Conservation (phyloP, 495 filamentous ascomycete genomes). For the Trichocladium antarcticum region DNA sequence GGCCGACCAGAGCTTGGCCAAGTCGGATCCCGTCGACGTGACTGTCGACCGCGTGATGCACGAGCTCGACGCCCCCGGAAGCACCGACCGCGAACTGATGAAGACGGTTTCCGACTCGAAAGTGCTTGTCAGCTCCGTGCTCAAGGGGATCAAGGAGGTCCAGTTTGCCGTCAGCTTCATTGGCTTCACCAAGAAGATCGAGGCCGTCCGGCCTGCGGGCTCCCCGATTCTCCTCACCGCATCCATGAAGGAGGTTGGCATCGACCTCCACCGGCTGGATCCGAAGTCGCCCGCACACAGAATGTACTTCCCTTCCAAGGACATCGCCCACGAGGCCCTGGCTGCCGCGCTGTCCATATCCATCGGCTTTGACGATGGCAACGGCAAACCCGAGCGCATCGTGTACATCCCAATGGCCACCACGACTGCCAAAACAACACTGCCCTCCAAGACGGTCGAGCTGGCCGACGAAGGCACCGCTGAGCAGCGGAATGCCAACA, state of each 20-base stretch:
- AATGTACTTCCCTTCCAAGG: slow-evolving; percentile 94
- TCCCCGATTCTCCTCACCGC: slow-evolving; percentile 67
- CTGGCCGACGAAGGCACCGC: slow-evolving; percentile 60
- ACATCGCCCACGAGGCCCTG: slow-evolving; percentile 91
- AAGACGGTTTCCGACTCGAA: slow-evolving; percentile 87
- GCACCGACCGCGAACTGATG: slow-evolving; percentile 60
- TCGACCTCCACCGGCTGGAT: slow-evolving; percentile 88
- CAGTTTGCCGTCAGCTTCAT: slow-evolving; percentile 93
- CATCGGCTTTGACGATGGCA: slow-evolving; percentile 78
- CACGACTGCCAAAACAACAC: slow-evolving; percentile 83
- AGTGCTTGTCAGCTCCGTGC: slow-evolving; percentile 79
- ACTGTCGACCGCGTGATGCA: slow-evolving; percentile 66
- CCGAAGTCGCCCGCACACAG: slow-evolving; percentile 88
- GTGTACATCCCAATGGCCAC: slow-evolving; percentile 97
- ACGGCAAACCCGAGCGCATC: slow-evolving; percentile 72
- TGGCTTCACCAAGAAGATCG: slow-evolving; percentile 67
- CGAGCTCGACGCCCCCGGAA: slow-evolving; percentile 64
- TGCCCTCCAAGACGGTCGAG: slow-evolving; percentile 89
- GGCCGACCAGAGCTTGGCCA: slow-evolving; percentile 14
- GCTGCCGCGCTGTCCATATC: slow-evolving; percentile 86
- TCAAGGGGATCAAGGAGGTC: slow-evolving; percentile 89
- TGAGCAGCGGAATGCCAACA: slow-evolving; percentile 86
- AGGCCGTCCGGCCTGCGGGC: slow-evolving; percentile 51
- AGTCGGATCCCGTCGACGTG: slow-evolving; percentile 41
- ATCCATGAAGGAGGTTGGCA: slow-evolving; percentile 88